Conservation (phyloP, 768 basidiomycete genomes). For the Daedaleopsis sinensis region DNA sequence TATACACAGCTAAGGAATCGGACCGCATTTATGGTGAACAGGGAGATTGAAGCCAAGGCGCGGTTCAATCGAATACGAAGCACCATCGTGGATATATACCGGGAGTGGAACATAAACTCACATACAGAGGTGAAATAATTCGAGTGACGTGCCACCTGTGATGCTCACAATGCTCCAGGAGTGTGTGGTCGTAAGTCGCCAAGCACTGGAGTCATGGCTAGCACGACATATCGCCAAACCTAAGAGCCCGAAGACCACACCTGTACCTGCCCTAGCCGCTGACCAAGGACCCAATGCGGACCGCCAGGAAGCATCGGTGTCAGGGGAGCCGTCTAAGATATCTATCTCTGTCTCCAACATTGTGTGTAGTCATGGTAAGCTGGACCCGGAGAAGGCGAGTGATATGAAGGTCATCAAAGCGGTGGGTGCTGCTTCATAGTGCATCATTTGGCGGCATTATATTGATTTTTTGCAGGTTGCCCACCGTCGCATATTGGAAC, state of each 20-base stretch:
- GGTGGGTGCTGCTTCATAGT: conserved; percentile 39
- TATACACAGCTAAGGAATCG: no score
- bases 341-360: conserved; percentile 46
- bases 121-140: conserved; percentile 45
- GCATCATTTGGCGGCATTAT: not conserved
- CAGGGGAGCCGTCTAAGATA: not conserved
- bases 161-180: conserved; percentile 39
- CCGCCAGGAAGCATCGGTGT: not conserved
- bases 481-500: conserved; percentile 42
- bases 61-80: conserved; percentile 54
- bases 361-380: conserved; percentile 59
- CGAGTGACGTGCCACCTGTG: not conserved
- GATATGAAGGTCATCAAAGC: conserved; percentile 71
- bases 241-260: conserved; percentile 21
- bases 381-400: conserved; percentile 61
- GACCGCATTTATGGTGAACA: conserved; percentile 24
- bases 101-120: conserved; percentile 56
- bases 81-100: conserved; percentile 63
- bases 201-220: conserved; percentile 65
- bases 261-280: not conserved
- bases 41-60: conserved; percentile 44
- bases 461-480: conserved; percentile 40
- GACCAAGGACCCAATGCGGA: not conserved
- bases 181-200: conserved; percentile 59
- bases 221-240: conserved; percentile 41